Evolutionary conservation across 345 rosid genomes (phyloP).

Genomic region (Lepidium africanum): DNA sequence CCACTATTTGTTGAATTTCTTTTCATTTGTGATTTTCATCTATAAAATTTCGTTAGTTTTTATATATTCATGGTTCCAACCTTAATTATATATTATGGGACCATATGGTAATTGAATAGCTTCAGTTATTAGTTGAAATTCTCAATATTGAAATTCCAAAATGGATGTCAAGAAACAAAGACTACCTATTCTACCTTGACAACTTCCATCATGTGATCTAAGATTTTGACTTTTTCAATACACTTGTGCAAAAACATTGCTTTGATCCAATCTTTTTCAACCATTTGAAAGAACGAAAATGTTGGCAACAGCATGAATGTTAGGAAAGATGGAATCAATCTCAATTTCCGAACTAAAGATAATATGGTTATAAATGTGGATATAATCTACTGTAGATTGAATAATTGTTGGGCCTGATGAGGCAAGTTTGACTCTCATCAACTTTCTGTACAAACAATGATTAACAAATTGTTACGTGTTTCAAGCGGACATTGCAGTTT

Average conservation of each 20-base stretch:
- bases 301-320: background rate
- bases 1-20: conserved; percentile 67
- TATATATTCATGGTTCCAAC: background rate
- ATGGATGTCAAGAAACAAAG: background rate
- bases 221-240: background rate
- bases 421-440: background rate
- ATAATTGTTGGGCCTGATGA: background rate
- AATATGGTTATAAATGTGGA: background rate
- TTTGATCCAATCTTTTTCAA: background rate
- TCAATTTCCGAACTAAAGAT: background rate
- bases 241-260: background rate
- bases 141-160: background rate
- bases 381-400: background rate
- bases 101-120: background rate
- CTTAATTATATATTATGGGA: too few species aligned
- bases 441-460: background rate
- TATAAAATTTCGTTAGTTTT: background rate
- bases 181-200: background rate
- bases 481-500: conserved; percentile 86
- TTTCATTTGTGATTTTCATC: background rate
- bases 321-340: too few species aligned
- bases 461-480: background rate
- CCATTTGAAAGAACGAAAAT: background rate
- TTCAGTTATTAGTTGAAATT: background rate
- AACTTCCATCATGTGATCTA: background rate